phyloP scores from a whole-genome alignment of 1,284 basidiomycete genomes.

The Peniophora sp. region DNA sequence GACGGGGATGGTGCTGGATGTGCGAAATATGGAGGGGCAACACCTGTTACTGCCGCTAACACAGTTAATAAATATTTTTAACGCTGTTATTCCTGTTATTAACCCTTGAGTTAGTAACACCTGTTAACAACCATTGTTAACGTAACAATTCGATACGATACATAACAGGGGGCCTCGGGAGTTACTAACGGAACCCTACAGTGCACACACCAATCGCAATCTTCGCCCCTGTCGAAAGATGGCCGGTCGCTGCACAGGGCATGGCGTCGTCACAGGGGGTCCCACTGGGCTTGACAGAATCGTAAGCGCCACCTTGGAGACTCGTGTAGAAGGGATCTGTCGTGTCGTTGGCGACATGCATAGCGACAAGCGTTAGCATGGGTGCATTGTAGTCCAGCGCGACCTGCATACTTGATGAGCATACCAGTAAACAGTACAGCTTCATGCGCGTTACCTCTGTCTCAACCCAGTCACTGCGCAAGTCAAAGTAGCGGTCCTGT shows the following conservation, averaged over 20 bases:
- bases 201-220: slow-evolving; percentile 59
- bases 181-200: slow-evolving; percentile 20
- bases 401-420: slow-evolving; percentile 29
- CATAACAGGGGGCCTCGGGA: too few species aligned
- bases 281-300: slow-evolving; percentile 53
- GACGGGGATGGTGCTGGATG: too few species aligned
- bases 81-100: too few species aligned
- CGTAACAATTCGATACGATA: too few species aligned
- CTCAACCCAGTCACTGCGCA: slow-evolving; percentile 76
- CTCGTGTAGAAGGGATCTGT: slow-evolving; percentile 76
- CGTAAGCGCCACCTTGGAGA: slow-evolving; percentile 60
- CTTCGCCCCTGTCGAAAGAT: slow-evolving; percentile 40
- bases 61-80: too few species aligned
- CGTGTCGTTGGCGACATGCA: slow-evolving; percentile 57
- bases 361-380: slow-evolving; percentile 73
- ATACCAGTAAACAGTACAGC: too few species aligned
- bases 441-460: slow-evolving; percentile 63
- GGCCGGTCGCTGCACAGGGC: slow-evolving; percentile 34
- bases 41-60: too few species aligned
- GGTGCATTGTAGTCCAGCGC: slow-evolving; percentile 84
- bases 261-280: slow-evolving; percentile 72
- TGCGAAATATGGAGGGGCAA: too few species aligned
- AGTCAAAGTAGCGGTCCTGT: slow-evolving; percentile 74
- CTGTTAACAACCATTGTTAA: too few species aligned
- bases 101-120: too few species aligned